Evolutionary conservation across 805 yeast species (phyloP).

Genomic region (Candida krabiensis): DNA sequence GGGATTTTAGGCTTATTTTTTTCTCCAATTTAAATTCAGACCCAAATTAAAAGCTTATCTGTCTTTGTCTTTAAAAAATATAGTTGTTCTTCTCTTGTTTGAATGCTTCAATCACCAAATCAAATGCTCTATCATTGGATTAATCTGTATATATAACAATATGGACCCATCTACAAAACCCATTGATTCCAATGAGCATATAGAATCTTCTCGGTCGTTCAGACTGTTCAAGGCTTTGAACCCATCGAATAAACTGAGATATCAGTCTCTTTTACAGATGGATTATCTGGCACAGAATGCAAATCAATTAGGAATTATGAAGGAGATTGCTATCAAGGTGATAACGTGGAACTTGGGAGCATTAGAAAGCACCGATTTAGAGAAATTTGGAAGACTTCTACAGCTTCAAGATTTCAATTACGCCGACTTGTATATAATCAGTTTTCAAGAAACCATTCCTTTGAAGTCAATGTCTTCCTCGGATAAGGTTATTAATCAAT

Average conservation of each 20-base stretch:
- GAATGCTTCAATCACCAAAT: too few relatives aligned
- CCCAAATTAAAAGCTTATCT: too few relatives aligned
- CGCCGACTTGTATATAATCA: slow-evolving; percentile 41
- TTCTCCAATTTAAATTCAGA: too few relatives aligned
- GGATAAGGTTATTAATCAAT: slow-evolving; percentile 31
- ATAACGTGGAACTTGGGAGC: slow-evolving; percentile 42
- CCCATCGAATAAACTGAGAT: slow-evolving; percentile 28
- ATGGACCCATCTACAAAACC: too few relatives aligned
- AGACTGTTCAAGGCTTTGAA: slow-evolving; percentile 21
- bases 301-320: slow-evolving; percentile 1
- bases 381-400: slow-evolving; percentile 18
- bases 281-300: slow-evolving; percentile 18
- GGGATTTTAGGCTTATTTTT: too few relatives aligned
- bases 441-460: slow-evolving; percentile 53
- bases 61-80: too few relatives aligned
- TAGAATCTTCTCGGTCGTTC: slow-evolving; percentile 13
- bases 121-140: too few relatives aligned
- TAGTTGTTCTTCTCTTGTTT: too few relatives aligned
- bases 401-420: slow-evolving; percentile 3
- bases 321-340: slow-evolving; percentile 23
- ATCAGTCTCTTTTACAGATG: slow-evolving; percentile 19
- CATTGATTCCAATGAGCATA: too few relatives aligned
- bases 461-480: slow-evolving; percentile 43
- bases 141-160: too few relatives aligned
- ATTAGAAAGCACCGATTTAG: slow-evolving; percentile 10